A percentile compares a stretch with the other conserved stretches of the same genome.
phyloP scores from a whole-genome alignment of 495 filamentous ascomycete species.

The Penicillium flavigenum region DNA sequence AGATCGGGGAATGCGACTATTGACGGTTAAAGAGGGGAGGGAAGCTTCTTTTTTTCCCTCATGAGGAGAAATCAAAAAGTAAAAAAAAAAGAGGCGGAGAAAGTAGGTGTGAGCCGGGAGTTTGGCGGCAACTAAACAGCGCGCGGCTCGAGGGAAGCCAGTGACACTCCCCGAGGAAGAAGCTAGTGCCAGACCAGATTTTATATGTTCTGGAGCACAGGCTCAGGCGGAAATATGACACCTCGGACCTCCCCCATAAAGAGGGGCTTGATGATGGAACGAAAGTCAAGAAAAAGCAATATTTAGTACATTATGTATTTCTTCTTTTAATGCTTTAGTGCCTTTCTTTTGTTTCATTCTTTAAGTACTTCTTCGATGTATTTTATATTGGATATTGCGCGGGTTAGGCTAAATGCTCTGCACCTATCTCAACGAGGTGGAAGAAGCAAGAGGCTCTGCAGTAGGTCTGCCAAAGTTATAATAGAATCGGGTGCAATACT shows the following conservation, averaged over 20 bases:
- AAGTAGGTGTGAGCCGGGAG: slow-evolving; percentile 17
- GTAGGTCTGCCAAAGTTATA: neutral
- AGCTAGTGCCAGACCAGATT: slow-evolving; percentile 11
- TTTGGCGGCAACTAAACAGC: slow-evolving; percentile 23
- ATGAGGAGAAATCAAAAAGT: slow-evolving; percentile 10
- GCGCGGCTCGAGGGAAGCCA: slow-evolving; percentile 26
- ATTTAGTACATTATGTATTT: neutral
- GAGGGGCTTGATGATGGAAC: slow-evolving; percentile 9
- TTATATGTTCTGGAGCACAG: slow-evolving; percentile 16
- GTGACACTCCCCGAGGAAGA: slow-evolving; percentile 21
- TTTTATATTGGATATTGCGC: neutral
- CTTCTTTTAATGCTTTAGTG: neutral
- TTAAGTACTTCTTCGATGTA: neutral
- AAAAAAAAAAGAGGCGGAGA: slow-evolving; percentile 10
- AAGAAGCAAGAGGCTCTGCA: slow-evolving; percentile 6
- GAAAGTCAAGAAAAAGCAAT: slow-evolving; percentile 13
- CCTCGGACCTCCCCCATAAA: slow-evolving; percentile 19
- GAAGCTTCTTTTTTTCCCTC: neutral
- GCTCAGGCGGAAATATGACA: slow-evolving; percentile 26
- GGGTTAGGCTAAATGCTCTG: slow-evolving; percentile 1
- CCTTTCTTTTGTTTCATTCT: neutral
- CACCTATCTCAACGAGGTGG: slow-evolving; percentile 6
- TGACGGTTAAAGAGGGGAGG: slow-evolving; percentile 3
- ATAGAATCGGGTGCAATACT: neutral
- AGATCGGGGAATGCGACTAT: slow-evolving; percentile 4